Conservation (phyloP, 2,329 filamentous ascomycete species). For the Aspergillus aculeatus region DNA sequence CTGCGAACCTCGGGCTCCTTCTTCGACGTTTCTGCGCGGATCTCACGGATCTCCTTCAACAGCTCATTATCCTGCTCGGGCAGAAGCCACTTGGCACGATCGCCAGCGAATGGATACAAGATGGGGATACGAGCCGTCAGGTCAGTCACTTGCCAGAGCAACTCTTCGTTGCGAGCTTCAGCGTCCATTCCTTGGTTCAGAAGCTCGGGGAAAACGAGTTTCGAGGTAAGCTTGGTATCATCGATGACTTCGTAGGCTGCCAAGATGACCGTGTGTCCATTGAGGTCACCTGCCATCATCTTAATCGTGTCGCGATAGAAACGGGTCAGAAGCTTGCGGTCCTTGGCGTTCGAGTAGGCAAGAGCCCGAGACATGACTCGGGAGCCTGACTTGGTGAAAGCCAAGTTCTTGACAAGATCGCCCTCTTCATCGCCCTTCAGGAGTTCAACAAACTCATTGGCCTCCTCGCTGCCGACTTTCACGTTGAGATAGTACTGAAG, state of each 20-base stretch:
- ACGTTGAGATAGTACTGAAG: constrained; percentile 88
- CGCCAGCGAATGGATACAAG: constrained; percentile 75
- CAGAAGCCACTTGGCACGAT: constrained; percentile 62
- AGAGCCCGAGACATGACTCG: constrained; percentile 77
- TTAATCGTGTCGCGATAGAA: constrained; percentile 88
- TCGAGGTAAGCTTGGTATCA: constrained; percentile 84
- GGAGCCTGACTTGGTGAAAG: constrained; percentile 87
- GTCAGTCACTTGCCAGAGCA: constrained; percentile 45
- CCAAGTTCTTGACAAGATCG: constrained; percentile 89
- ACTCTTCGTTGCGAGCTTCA: constrained; percentile 44
- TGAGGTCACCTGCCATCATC: constrained; percentile 74
- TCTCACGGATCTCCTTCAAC: constrained; percentile 72
- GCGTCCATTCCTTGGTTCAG: constrained; percentile 62
- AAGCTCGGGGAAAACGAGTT: constrained; percentile 83
- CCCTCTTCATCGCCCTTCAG: constrained; percentile 89
- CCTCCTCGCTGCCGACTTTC: constrained; percentile 73
- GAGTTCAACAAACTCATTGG: constrained; percentile 82
- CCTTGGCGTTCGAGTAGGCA: constrained; percentile 84
- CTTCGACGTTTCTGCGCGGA: constrained; percentile 83
- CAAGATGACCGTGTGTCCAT: constrained; percentile 79
- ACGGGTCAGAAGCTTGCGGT: constrained; percentile 83
- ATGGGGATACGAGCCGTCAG: constrained; percentile 61
- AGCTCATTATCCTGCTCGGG: constrained; percentile 65
- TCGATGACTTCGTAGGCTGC: constrained; percentile 89
- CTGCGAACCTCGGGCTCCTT: constrained; percentile 78